Evolutionary conservation across 148 eudicot genomes (phyloP).

Genomic region (Simmondsia chinensis): DNA sequence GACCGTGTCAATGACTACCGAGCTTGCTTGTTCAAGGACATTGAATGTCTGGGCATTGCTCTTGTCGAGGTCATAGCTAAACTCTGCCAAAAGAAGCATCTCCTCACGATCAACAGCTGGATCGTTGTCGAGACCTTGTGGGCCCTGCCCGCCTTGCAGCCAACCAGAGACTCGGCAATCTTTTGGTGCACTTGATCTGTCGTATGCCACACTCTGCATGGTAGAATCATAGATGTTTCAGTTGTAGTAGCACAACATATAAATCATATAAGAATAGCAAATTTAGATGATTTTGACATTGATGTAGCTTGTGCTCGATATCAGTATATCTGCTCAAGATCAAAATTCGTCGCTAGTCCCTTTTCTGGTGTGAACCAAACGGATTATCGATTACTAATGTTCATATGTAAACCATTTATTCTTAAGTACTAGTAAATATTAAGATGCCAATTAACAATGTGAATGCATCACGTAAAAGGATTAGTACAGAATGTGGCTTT

Average conservation of each 20-base stretch:
- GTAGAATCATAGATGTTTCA: conserved; percentile 1
- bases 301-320: too few species aligned
- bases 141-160: conserved; percentile 28
- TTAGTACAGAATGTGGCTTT: too few species aligned
- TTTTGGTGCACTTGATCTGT: conserved; percentile 85
- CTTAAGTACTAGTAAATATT: too few species aligned
- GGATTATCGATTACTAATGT: too few species aligned
- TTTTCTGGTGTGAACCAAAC: too few species aligned
- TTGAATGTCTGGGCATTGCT: conserved; percentile 76
- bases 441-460: too few species aligned
- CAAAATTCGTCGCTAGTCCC: too few species aligned
- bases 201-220: conserved; percentile 78
- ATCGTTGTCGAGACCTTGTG: conserved; percentile 16
- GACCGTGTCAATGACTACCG: conserved; percentile 42
- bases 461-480: too few species aligned
- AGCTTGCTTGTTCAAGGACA: conserved; percentile 35
- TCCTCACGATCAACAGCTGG: conserved; percentile 16
- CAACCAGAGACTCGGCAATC: conserved; percentile 70
- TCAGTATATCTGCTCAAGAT: too few species aligned
- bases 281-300: too few species aligned
- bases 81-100: conserved; percentile 58
- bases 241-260: background rate
- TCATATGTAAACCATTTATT: too few species aligned
- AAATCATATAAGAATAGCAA: too few species aligned
- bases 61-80: conserved; percentile 77